Evolutionary conservation across 202 grass and related monocot genomes (phyloP).

Genomic region (Panicum virgatum): DNA sequence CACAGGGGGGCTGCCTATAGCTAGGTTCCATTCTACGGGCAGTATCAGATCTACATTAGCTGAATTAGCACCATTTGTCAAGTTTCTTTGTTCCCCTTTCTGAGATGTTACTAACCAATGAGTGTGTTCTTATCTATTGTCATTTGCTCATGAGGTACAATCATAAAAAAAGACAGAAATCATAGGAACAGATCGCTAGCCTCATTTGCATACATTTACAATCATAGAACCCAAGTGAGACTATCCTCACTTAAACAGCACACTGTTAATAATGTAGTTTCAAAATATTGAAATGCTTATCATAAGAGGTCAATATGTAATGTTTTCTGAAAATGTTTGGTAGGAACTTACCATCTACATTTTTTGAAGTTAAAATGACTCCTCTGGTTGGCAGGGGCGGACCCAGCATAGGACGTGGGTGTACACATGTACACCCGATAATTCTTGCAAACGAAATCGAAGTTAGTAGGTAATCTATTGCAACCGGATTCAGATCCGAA

Average conservation of each 20-base stretch:
- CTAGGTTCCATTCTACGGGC: not conserved
- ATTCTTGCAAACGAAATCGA: too few species aligned
- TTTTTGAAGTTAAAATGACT: constrained; percentile 2
- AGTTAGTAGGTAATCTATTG: too few species aligned
- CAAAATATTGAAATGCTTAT: not conserved
- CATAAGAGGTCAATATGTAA: not conserved
- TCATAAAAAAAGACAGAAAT: not conserved
- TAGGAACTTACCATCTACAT: constrained; percentile 28
- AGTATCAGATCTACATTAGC: not conserved
- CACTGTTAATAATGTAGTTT: not conserved
- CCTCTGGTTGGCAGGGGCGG: not conserved
- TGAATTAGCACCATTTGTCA: not conserved
- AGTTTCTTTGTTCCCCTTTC: not conserved
- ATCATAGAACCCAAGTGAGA: not conserved
- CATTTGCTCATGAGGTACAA: not conserved
- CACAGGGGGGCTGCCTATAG: too few species aligned
- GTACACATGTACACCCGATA: too few species aligned
- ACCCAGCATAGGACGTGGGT: too few species aligned
- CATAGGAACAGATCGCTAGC: not conserved
- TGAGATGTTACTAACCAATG: not conserved
- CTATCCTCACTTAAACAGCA: not conserved
- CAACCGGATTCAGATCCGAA: too few species aligned
- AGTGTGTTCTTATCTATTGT: not conserved
- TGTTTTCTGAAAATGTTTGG: not conserved
- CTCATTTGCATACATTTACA: not conserved